A percentile compares a stretch with the other conserved stretches of the same genome.
Evolutionary conservation across 2,329 filamentous ascomycete species (phyloP).

Genomic region (Epichloe baconii): DNA sequence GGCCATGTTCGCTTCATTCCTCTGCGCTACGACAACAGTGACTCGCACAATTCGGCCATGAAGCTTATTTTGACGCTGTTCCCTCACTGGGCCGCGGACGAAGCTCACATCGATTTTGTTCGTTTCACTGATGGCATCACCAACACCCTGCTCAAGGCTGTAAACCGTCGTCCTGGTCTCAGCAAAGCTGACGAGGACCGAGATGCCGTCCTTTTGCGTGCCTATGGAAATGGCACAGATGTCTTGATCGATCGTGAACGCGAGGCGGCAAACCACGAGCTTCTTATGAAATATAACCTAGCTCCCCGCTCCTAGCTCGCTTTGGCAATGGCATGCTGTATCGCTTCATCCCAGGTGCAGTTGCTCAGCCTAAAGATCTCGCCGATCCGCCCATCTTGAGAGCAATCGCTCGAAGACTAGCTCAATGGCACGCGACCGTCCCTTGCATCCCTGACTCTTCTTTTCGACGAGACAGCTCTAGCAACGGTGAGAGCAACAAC

Average conservation of each 20-base stretch:
- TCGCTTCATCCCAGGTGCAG: conserved; percentile 70
- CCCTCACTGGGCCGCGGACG: conserved; percentile 67
- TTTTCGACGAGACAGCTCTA: conserved; percentile 20
- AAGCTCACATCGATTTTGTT: conserved; percentile 68
- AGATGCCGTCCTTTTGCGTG: conserved; percentile 84
- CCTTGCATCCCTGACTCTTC: conserved; percentile 37
- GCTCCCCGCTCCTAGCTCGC: conserved; percentile 80
- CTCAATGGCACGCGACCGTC: conserved; percentile 79
- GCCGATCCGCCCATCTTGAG: conserved; percentile 62
- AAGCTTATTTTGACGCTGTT: conserved; percentile 66
- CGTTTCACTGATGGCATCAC: conserved; percentile 97
- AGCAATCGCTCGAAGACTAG: conserved; percentile 71
- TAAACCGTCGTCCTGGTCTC: conserved; percentile 53
- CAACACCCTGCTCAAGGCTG: conserved; percentile 76
- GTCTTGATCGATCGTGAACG: conserved; percentile 92
- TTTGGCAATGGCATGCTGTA: conserved; percentile 97
- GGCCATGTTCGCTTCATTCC: conserved; percentile 51
- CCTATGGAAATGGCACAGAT: conserved; percentile 89
- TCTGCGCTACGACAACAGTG: conserved; percentile 62
- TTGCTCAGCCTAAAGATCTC: conserved; percentile 70
- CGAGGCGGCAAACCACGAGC: conserved; percentile 65
- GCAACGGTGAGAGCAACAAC: conserved; percentile 20
- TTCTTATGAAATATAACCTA: conserved; percentile 70
- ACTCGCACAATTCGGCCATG: conserved; percentile 67
- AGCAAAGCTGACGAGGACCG: conserved; percentile 63